Evolutionary conservation across 2,329 filamentous ascomycete species (phyloP).

Genomic region (Pseudocercospora pini-densiflorae): DNA sequence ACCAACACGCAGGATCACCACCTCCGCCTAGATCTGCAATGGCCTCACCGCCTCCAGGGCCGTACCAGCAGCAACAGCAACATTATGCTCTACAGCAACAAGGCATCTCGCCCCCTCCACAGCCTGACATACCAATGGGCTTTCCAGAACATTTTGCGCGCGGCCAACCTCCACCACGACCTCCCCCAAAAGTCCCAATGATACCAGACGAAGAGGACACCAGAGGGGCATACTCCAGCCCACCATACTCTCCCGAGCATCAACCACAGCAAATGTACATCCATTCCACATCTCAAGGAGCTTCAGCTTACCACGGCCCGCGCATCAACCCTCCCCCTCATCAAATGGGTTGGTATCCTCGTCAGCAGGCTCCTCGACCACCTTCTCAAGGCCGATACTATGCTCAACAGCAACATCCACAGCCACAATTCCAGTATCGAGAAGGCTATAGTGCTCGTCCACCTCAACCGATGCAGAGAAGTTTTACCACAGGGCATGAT

Average conservation of each 20-base stretch:
- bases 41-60: background rate
- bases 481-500: background rate
- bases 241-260: conserved; percentile 2
- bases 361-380: conserved; percentile 6
- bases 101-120: background rate
- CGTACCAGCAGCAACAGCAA: conserved; percentile 19
- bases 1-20: conserved; percentile 2
- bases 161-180: background rate
- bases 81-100: conserved; percentile 16
- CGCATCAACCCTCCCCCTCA: background rate
- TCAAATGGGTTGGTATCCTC: conserved; percentile 11
- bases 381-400: conserved; percentile 19
- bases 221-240: background rate
- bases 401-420: conserved; percentile 17
- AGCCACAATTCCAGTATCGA: conserved; percentile 8
- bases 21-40: background rate
- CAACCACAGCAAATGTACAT: background rate
- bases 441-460: background rate
- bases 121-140: background rate
- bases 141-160: conserved; percentile 8
- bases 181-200: background rate
- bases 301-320: background rate
- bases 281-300: background rate
- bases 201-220: background rate
- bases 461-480: background rate